phyloP scores from a whole-genome alignment of 495 filamentous ascomycete genomes.

The Aspergillus panamensis region DNA sequence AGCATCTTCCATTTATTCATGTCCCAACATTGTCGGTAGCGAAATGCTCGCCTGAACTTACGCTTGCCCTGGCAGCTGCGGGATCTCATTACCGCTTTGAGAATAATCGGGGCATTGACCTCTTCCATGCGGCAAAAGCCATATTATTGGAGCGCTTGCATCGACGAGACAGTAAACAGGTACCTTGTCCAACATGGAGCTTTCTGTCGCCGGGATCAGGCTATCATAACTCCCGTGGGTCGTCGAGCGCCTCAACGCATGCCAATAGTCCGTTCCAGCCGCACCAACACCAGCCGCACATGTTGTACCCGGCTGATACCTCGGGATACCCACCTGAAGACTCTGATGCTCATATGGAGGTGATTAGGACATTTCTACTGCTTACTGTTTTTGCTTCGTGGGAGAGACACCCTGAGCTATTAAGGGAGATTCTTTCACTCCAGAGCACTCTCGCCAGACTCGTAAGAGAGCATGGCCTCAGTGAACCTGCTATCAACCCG shows the following conservation, averaged over 20 bases:
- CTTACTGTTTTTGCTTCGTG: conserved; percentile 53
- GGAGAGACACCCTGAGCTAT: conserved; percentile 48
- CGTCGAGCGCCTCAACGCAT: conserved; percentile 39
- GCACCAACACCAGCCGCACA: conserved; percentile 27
- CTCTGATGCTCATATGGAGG: conserved; percentile 50
- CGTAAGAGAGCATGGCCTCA: conserved; percentile 47
- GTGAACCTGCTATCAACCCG: conserved; percentile 30
- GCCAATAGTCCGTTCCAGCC: conserved; percentile 41
- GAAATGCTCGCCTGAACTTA: conserved; percentile 44
- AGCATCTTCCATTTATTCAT: conserved; percentile 50
- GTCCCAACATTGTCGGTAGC: conserved; percentile 47
- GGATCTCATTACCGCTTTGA: conserved; percentile 60
- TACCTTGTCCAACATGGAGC: conserved; percentile 43
- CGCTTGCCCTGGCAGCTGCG: conserved; percentile 46
- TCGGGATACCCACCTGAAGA: conserved; percentile 42
- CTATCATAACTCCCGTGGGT: conserved; percentile 39
- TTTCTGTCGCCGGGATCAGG: conserved; percentile 38
- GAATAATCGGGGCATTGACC: conserved; percentile 59
- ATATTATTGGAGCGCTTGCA: conserved; percentile 47
- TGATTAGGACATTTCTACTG: conserved; percentile 47
- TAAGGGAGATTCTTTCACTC: conserved; percentile 49
- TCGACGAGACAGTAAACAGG: conserved; percentile 44
- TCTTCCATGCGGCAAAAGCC: conserved; percentile 63
- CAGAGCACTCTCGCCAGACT: conserved; percentile 48
- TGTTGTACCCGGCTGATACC: conserved; percentile 31